Conservation (phyloP, 2,329 filamentous ascomycete genomes). For the Diaporthe vexans region DNA sequence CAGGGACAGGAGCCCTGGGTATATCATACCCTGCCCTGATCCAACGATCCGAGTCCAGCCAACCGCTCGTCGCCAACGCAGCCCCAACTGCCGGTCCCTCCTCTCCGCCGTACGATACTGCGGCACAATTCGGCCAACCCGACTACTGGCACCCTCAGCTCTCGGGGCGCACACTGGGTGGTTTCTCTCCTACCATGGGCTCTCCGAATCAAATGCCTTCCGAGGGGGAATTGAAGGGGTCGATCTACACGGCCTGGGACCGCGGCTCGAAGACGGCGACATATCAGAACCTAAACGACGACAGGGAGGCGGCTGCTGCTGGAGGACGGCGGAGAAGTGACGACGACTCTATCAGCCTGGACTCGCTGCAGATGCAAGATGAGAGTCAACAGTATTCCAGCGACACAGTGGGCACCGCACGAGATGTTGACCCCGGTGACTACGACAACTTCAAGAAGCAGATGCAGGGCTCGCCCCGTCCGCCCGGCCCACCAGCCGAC, state of each 20-base stretch:
- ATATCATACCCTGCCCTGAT: slow-evolving; percentile 25
- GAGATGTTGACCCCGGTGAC: background rate
- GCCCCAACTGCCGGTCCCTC: slow-evolving; percentile 23
- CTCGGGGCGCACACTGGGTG: background rate
- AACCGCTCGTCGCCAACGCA: slow-evolving; percentile 32
- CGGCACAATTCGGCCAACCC: background rate
- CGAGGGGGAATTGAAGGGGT: slow-evolving; percentile 20
- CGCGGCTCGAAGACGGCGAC: slow-evolving; percentile 27
- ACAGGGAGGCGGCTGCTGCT: background rate
- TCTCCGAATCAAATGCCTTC: background rate
- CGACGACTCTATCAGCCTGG: slow-evolving; percentile 37
- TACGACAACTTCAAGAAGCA: slow-evolving; percentile 35
- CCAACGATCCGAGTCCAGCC: slow-evolving; percentile 31
- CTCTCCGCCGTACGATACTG: slow-evolving; percentile 29
- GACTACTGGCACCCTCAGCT: slow-evolving; percentile 16
- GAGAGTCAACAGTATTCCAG: slow-evolving; percentile 17
- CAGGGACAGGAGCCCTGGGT: slow-evolving; percentile 18
- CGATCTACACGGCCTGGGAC: slow-evolving; percentile 40
- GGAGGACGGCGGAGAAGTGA: background rate
- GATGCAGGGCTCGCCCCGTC: background rate
- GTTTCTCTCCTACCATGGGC: background rate
- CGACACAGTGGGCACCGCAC: background rate
- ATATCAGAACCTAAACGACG: slow-evolving; percentile 1
- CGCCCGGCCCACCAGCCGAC: background rate
- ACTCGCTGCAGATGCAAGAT: slow-evolving; percentile 40